Base-by-base conservation (phyloP, 768 basidiomycete genomes). In the Dendrothele bispora region DNA sequence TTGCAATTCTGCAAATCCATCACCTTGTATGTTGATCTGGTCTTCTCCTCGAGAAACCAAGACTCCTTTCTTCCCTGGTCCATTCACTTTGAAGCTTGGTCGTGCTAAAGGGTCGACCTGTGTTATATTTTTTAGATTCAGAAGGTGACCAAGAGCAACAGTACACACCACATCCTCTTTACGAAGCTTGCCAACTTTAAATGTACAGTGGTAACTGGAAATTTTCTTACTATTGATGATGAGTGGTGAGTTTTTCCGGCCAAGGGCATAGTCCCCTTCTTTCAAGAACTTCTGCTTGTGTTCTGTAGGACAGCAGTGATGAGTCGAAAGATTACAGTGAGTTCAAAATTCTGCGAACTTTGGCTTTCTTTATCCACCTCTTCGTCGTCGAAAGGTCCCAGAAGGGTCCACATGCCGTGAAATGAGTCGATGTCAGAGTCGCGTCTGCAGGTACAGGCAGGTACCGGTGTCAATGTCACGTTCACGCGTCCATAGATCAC, bases 151-250 rank as follows among this genome's bases (percentile, higher is more conserved):
- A 15, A 46, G n/a, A 51, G 50, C 36, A 28, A 11, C n/a, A 14
- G 39, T 18, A 70, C 84, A 49, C 57, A 88, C 88, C 49, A 74
- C 72, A 49, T 87, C 74, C 30, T 81, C 78, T 12, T 59, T 53
- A 1, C 76, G 64, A 45, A 73, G 84, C 3, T 66, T 52, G 1
- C 73, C 82, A 3, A 90, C 82, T 5, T 67, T 64, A 46, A 91
- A 77, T 39, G 72, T 63, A 39, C 79, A 81, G 52, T 87, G 83
- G 18, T 78, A 67, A 24, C 74, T 71, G 0, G 88, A 90, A 38
- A 91, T 72, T 59, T 80, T 84, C 57, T 82, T 82, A 66, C 72
- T 74, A 49, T 75, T 76, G 38, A 90, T 65, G 4, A 72, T 24
- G 2, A 91, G 65, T 0, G 70, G 68, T 35, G 65, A 63, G 1